phyloP scores from a whole-genome alignment of 306 rosid species.

The Vigna radiata region DNA sequence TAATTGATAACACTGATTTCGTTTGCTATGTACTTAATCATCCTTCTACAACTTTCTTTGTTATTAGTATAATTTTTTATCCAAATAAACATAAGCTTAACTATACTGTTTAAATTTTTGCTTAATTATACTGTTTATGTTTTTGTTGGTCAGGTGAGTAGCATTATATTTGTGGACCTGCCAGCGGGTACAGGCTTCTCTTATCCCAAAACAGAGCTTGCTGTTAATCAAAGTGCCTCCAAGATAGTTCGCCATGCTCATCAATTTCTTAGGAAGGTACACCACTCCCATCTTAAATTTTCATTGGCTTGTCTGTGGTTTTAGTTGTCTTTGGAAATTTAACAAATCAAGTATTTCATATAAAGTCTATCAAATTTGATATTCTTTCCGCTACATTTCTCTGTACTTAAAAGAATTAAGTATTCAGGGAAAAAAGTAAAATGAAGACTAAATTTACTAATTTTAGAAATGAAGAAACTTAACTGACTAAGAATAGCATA shows the following conservation, averaged over 20 bases:
- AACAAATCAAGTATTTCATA: neutral
- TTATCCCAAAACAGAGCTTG: conserved; percentile 40
- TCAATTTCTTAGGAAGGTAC: conserved; percentile 58
- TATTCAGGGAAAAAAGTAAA: too few relatives aligned
- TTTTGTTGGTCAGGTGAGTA: neutral
- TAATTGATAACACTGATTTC: neutral
- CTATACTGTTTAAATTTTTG: neutral
- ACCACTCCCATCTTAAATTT: neutral
- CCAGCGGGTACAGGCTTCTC: conserved; percentile 67
- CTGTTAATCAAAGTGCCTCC: conserved; percentile 26
- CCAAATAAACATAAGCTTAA: neutral
- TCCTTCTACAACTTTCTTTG: neutral
- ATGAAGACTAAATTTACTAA: too few relatives aligned
- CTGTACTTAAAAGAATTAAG: too few relatives aligned
- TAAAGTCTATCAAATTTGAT: too few relatives aligned
- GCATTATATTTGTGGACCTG: conserved; percentile 38
- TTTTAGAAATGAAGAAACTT: too few relatives aligned
- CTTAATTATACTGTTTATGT: neutral
- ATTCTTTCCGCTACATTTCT: too few relatives aligned
- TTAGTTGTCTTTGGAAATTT: neutral
- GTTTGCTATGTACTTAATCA: neutral
- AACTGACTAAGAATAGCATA: too few relatives aligned
- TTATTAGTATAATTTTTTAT: neutral
- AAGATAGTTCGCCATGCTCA: conserved; percentile 38
- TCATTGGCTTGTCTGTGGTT: neutral